These are phyloP conservation scores for Chaetomium fimeti DNA, from an alignment of 495 filamentous ascomycete species.

Conservation along the genomic window DNA sequence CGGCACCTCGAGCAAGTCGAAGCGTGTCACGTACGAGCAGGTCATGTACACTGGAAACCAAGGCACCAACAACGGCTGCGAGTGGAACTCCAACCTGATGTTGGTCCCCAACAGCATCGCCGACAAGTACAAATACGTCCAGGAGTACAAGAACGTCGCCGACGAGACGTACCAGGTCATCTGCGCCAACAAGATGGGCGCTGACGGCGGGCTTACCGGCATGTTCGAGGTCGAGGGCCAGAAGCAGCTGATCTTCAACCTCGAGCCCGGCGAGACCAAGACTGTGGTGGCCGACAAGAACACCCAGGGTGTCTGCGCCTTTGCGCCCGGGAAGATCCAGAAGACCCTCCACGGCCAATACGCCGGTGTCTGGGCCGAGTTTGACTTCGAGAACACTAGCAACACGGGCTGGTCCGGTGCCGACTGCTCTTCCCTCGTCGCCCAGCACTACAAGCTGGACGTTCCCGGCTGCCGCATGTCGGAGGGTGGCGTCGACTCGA, in stretches of 20 bases:
- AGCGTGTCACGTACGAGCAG: conserved; percentile 40
- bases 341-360: conserved; percentile 31
- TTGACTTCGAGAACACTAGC: conserved; percentile 37
- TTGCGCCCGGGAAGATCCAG: conserved; percentile 27
- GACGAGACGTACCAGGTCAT: conserved; percentile 29
- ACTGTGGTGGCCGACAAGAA: conserved; percentile 35
- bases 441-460: conserved; percentile 32
- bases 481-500: conserved; percentile 35
- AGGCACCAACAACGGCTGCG: conserved; percentile 33
- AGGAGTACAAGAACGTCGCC: conserved; percentile 39
- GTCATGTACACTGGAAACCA: conserved; percentile 40
- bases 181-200: conserved; percentile 44
- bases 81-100: conserved; percentile 43
- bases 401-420: conserved; percentile 42
- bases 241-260: conserved; percentile 33
- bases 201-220: conserved; percentile 33
- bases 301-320: conserved; percentile 40
- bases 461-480: conserved; percentile 41
- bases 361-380: conserved; percentile 41
- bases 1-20: conserved; percentile 27
- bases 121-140: conserved; percentile 38
- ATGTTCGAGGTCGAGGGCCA: conserved; percentile 32
- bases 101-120: conserved; percentile 38
- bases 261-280: conserved; percentile 39
- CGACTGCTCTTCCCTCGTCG: conserved; percentile 41